These are phyloP conservation scores for Phallus indusiatus DNA, from an alignment of 768 basidiomycete species.

Conservation along the genomic window DNA sequence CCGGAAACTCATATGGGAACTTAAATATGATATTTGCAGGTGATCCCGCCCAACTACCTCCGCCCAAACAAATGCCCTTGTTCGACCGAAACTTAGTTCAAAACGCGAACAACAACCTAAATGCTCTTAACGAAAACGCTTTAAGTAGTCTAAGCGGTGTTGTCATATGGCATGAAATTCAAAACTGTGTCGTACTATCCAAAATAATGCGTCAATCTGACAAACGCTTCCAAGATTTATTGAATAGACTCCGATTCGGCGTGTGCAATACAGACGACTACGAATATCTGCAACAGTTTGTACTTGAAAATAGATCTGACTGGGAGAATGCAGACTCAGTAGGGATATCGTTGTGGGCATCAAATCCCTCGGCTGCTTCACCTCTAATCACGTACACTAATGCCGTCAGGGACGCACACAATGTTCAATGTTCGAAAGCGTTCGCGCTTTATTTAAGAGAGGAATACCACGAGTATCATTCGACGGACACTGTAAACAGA, in stretches of 20 bases:
- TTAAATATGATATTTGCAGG: conserved; percentile 2
- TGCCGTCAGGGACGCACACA: not conserved
- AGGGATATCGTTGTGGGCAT: not conserved
- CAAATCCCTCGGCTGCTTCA: not conserved
- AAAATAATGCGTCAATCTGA: conserved; percentile 17
- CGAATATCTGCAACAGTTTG: conserved; percentile 11
- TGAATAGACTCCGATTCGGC: conserved; percentile 8
- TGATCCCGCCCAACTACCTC: not conserved
- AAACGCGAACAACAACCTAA: conserved; percentile 4
- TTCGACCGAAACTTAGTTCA: conserved; percentile 5
- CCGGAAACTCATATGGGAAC: not conserved
- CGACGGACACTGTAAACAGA: not conserved
- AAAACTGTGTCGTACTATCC: conserved; percentile 9
- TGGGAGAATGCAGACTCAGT: not conserved
- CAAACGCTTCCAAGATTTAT: conserved; percentile 3
- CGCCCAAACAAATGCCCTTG: not conserved
- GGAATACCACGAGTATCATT: not conserved
- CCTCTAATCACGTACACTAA: not conserved
- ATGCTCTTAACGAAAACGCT: conserved; percentile 9
- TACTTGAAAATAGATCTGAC: conserved; percentile 8
- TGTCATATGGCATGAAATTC: conserved; percentile 9
- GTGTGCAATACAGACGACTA: conserved; percentile 12
- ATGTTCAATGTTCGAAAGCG: not conserved
- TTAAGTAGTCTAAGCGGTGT: conserved; percentile 10
- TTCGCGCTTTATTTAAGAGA: not conserved